Evolutionary conservation across 495 filamentous ascomycete genomes (phyloP), one percentile per base, ranked within the genome.

Genomic region (Penicillium turbatum): DNA sequence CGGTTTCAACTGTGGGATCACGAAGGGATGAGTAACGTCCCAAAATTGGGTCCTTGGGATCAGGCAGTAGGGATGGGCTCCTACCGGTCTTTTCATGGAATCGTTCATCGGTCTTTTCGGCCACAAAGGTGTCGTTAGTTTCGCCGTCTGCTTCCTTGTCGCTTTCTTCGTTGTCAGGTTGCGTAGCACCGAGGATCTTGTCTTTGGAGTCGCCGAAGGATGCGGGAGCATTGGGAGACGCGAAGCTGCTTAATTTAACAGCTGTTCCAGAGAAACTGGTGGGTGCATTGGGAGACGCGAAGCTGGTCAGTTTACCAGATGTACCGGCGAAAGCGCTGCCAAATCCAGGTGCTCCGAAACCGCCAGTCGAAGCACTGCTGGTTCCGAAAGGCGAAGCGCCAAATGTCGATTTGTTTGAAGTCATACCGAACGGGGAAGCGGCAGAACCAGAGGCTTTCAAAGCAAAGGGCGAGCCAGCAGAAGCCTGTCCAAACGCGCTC

Each of bases 161-260:
- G 31, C 30, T 43, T 6, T 51, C 48, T 15, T 85, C 81, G 5
- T 72, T 76, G n/a, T 86, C 83, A 32, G 79, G 80, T 34, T 81
- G 81, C 7, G 83, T 79, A 8, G 86, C 86, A 9, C 90, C 89
- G 59, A 95, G 88, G 0, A 87, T 16, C 68, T 79, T 87, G 6
- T 79, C 73, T 31, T 84, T 79, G 64, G 74, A 56, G 29, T 72
- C 79, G 40, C 79, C 81, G 10, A 81, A 61, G 42, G 82, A 72
- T 30, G 67, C 72, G 34, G 80, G 65, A 29, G 73, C 72, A 43
- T 77, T 82, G 26, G 84, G 81, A 31, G 83, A 83, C 13, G 85
- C 88, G 67, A 95, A 95, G 62, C 75, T 85, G 8, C 75, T 79
- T 13, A 89, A 67, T n/a, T 77, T 77, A n/a, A 80, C 69, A 5